Evolutionary conservation across 495 filamentous ascomycete species (phyloP), one percentile per base, ranked within the genome.

Genomic region (Neurospora hispaniola): DNA sequence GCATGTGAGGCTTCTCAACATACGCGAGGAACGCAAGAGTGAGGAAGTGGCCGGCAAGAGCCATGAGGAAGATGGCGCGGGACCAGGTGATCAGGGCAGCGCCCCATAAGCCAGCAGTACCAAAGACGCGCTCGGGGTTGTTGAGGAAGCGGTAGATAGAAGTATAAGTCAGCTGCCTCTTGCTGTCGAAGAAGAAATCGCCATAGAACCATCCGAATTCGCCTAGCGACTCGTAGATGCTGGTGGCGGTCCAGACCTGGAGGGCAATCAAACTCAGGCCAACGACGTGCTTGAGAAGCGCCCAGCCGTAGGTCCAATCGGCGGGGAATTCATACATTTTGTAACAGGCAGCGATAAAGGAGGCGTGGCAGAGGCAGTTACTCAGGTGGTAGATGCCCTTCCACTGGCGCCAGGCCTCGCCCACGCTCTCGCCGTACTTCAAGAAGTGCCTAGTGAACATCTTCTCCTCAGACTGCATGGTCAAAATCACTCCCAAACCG

Each of bases 151-250:
- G 94, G 80, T 99, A 99, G 76, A 99, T 99, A 70, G 96, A 96
- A 75, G 90, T 93, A 84, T 98, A 99, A 27, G 93, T 98, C 69
- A 98, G 87, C 77, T 97, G 96, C 27, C 89, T 90, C 11, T 89
- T 88, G 66, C 90, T 89, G 75, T 97, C 94, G 82, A 97, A 98
- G 84, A 94, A 94, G 85, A 99, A 99, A 80, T 99, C 96, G 14
- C 96, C 96, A 77, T 93, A 99, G 85, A 98, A 99, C 96, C 96
- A 99, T 75, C 96, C 96, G 79, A 98, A 98, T 79, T 99, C 96
- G 59, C 95, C 95, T 3, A 98, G 90, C 6, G 95, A 97, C 18
- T 97, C 94, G 82, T 98, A 97, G 73, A 98, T 96, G 80, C 94
- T 97, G 73, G 92, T 82, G 5, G 92, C 90, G 5, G 95, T 98